A percentile compares a stretch with the other conserved stretches of the same genome.
phyloP scores from a whole-genome alignment of 345 rosid species.

The Eucalyptus pauciflora region DNA sequence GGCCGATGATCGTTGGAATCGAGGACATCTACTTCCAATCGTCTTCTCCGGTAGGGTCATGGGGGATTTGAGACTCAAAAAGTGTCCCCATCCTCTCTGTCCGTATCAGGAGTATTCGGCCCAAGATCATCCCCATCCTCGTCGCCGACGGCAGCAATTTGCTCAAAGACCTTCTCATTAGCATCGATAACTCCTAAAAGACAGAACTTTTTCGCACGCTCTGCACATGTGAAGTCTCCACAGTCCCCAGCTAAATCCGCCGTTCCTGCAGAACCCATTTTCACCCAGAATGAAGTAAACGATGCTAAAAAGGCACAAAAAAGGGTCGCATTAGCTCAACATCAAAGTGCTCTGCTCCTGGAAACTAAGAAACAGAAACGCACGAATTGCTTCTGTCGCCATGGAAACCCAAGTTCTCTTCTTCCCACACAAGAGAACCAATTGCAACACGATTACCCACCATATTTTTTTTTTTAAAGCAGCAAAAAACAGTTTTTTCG shows the following conservation, averaged over 20 bases:
- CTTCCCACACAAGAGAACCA: background rate
- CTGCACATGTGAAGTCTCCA: background rate
- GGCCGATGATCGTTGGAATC: background rate
- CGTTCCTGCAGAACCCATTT: background rate
- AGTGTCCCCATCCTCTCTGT: slow-evolving; percentile 25
- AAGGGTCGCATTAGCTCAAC: background rate
- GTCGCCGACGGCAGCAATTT: background rate
- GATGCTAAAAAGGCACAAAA: background rate
- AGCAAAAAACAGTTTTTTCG: background rate
- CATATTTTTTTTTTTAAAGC: background rate
- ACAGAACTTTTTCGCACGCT: background rate
- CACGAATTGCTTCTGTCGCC: background rate
- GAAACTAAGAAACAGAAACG: too few relatives aligned
- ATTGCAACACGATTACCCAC: background rate
- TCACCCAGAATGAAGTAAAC: background rate
- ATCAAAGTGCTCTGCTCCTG: too few relatives aligned
- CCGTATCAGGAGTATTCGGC: slow-evolving; percentile 30
- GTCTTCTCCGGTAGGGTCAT: background rate
- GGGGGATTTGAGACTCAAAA: slow-evolving; percentile 10
- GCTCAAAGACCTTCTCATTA: background rate
- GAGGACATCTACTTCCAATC: background rate
- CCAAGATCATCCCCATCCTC: background rate
- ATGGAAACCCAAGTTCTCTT: background rate
- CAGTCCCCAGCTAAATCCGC: background rate
- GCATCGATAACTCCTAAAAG: background rate